Percentiles rank a stretch among this genome's conserved stretches.
phyloP scores from a whole-genome alignment of 208 protist species.

The Trypanosoma rangeli region DNA sequence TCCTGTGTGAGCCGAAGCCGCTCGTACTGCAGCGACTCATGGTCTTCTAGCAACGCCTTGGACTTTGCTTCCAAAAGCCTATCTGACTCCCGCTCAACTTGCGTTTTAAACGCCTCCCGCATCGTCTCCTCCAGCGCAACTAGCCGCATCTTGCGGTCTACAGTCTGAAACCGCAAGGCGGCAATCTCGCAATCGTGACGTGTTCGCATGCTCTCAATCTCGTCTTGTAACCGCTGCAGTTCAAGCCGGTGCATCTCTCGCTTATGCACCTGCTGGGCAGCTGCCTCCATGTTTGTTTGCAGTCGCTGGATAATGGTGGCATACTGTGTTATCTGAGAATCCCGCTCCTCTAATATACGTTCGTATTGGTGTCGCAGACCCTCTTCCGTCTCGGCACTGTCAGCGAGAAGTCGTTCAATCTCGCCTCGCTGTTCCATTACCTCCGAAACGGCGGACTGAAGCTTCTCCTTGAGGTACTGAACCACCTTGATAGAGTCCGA shows the following conservation, averaged over 20 bases:
- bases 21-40: constrained; percentile 48
- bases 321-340: constrained; percentile 59
- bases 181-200: constrained; percentile 66
- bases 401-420: constrained; percentile 38
- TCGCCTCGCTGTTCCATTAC: constrained; percentile 35
- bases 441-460: constrained; percentile 38
- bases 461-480: constrained; percentile 38
- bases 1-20: constrained; percentile 51
- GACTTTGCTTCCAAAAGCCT: constrained; percentile 48
- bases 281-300: constrained; percentile 61
- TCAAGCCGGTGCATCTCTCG: constrained; percentile 64
- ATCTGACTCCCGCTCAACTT: constrained; percentile 50
- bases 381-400: constrained; percentile 31
- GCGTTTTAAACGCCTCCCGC: constrained; percentile 51
- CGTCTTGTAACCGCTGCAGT: constrained; percentile 63
- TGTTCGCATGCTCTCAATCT: constrained; percentile 51
- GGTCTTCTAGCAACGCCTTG: constrained; percentile 44
- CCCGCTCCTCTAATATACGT: constrained; percentile 54
- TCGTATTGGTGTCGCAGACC: constrained; percentile 47
- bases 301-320: constrained; percentile 44
- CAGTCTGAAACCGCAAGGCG: constrained; percentile 71
- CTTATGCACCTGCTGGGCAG: constrained; percentile 55
- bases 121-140: constrained; percentile 76
- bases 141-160: constrained; percentile 83
- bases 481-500: constrained; percentile 60